Conservation (phyloP, 768 basidiomycete genomes). For the Russula sp. region DNA sequence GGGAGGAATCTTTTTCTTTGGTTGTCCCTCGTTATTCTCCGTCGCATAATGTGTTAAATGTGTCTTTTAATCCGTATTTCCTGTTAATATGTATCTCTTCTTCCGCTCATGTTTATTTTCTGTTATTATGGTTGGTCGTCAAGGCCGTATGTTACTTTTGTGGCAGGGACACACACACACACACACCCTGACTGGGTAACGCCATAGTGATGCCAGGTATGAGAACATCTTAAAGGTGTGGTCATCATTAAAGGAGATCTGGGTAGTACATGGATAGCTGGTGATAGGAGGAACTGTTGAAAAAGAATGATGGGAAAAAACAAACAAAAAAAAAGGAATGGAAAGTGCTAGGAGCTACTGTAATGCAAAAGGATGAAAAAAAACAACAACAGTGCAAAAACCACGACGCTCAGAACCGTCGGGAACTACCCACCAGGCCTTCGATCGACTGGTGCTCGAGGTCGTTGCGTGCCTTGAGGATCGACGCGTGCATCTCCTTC, state of each 20-base stretch:
- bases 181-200: too few relatives aligned
- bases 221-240: too few relatives aligned
- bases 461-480: conserved; percentile 90
- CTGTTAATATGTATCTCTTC: background rate
- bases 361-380: background rate
- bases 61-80: too few relatives aligned
- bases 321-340: background rate
- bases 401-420: conserved; percentile 39
- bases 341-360: background rate
- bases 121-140: background rate
- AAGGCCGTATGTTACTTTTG: background rate
- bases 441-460: conserved; percentile 96
- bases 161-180: too few relatives aligned
- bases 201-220: too few relatives aligned
- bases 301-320: too few relatives aligned
- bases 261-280: conserved; percentile 18
- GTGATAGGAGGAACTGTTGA: background rate
- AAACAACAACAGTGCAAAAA: background rate
- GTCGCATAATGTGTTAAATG: too few relatives aligned
- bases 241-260: conserved; percentile 18
- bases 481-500: conserved; percentile 95
- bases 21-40: background rate
- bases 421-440: conserved; percentile 54
- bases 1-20: background rate
- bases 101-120: background rate